phyloP scores from a whole-genome alignment of 2,329 filamentous ascomycete species.

The Sordariomycetes sp. region DNA sequence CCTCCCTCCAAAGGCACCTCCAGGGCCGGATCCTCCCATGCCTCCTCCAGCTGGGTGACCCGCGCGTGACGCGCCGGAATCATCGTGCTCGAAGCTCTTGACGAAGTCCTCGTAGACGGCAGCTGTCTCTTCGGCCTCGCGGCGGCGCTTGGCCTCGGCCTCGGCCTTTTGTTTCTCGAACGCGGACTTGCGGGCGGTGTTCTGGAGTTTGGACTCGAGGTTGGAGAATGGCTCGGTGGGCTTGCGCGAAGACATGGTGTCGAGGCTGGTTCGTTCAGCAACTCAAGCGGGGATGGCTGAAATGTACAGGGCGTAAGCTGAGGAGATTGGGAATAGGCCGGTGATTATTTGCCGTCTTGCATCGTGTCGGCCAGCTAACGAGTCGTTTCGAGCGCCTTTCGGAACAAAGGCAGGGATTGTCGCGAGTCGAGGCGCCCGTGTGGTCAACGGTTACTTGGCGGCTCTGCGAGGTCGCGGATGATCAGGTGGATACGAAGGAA shows the following conservation, averaged over 20 bases:
- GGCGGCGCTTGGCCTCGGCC: constrained; percentile 74
- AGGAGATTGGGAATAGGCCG: background rate
- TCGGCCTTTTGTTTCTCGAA: constrained; percentile 86
- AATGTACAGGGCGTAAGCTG: background rate
- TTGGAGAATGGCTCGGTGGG: constrained; percentile 52
- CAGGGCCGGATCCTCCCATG: background rate
- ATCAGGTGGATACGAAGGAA: too few species aligned
- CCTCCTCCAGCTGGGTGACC: background rate
- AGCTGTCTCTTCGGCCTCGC: constrained; percentile 78
- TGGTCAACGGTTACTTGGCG: background rate
- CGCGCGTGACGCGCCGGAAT: constrained; percentile 25
- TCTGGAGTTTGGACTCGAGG: constrained; percentile 66
- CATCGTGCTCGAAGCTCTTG: constrained; percentile 62
- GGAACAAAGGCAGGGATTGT: background rate
- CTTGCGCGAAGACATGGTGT: constrained; percentile 34
- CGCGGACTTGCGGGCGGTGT: constrained; percentile 71
- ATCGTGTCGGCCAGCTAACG: background rate
- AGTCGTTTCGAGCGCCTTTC: background rate
- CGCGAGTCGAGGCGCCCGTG: background rate
- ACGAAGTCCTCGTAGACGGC: constrained; percentile 82
- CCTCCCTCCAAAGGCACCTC: background rate
- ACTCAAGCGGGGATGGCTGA: background rate
- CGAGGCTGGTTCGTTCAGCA: background rate
- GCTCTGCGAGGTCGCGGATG: background rate
- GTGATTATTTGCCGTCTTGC: background rate